Base-by-base conservation (phyloP, 371 early-diverging fungal genomes). In the Mortierella sp. region DNA sequence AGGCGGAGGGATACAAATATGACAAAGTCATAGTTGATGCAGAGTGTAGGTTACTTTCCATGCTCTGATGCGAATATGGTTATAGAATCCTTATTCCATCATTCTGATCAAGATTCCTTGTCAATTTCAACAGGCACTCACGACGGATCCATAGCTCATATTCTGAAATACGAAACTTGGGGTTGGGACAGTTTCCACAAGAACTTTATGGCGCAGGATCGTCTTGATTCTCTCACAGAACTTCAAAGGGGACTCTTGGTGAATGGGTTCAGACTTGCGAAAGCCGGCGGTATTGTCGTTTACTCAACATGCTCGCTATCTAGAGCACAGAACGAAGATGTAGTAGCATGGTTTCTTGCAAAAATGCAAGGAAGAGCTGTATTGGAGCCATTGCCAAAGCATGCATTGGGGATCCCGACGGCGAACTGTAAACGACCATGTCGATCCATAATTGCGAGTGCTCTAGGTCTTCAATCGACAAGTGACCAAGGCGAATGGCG, bases 21-120 rank as follows among this genome's bases (percentile, higher is more conserved):
- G 97, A 97, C 83, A 94, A 94, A 73, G 96, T 87, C 61, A 75
- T 98, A 43, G 97, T 97, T 1, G 98, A 98, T 83, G 98, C 98
- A 11, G 97, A 98, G 81, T 98, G 98, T 86, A 81, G 68, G 78
- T 72, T 55, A 12, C 18, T 5, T 24, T 55, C 32, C n/a, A 49
- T 30, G 12, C 26, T 47, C 8, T 62, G 16, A n/a, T 24, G 8
- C 24, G n/a, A 22, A 30, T 62, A 26, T 40, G 0, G 14, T 16
- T 5, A 20, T 20, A 20, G 11, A 9, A 1, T 28, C 1, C 32
- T 22, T 26, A 26, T 4, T 35, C 28, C 5, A 32, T 54, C 40
- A 37, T 49, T 20, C 40, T 30, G n/a, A 24, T 40, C 45, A 20
- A 10, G 2, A 2, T 11, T 20, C 49, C 37, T 22, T 22, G 26